Percentiles rank a stretch among this genome's conserved stretches.
Evolutionary conservation across 139 green algal species (phyloP).

Genomic region (Desmodesmus armatus): DNA sequence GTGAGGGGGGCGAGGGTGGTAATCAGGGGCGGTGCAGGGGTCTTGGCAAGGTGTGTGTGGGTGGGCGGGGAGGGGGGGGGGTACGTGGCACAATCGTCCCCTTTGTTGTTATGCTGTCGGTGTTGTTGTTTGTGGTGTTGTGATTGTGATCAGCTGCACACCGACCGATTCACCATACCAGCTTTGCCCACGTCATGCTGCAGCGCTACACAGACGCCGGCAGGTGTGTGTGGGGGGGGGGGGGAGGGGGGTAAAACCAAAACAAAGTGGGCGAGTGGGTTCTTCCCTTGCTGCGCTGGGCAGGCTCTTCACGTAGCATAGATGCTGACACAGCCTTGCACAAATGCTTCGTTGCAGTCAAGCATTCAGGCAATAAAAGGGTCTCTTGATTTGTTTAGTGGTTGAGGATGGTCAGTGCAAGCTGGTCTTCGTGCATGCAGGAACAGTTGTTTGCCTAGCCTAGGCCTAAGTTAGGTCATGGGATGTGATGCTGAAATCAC

Average conservation of each 20-base stretch:
- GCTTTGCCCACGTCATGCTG: conserved; percentile 94
- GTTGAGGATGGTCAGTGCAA: too few species aligned
- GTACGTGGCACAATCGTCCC: too few species aligned
- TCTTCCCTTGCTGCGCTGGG: too few species aligned
- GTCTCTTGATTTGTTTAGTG: neutral
- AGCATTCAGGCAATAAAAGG: neutral
- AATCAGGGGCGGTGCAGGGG: neutral
- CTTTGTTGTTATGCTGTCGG: neutral
- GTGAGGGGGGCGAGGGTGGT: conserved; percentile 50
- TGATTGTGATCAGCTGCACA: too few species aligned
- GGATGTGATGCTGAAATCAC: conserved; percentile 46
- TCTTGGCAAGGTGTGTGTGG: too few species aligned
- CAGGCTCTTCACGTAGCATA: neutral
- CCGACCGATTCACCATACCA: too few species aligned
- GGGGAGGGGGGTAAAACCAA: too few species aligned
- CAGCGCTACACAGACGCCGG: conserved; percentile 48
- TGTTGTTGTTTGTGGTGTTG: too few species aligned
- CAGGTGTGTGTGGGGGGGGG: conserved; percentile 49
- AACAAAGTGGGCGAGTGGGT: too few species aligned
- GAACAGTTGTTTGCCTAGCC: neutral
- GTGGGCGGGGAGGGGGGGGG: too few species aligned
- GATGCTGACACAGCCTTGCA: neutral
- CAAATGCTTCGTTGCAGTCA: neutral
- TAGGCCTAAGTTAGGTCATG: neutral
- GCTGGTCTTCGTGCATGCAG: neutral